phyloP scores from a whole-genome alignment of 2,329 filamentous ascomycete species.

The Colletotrichum sp. region DNA sequence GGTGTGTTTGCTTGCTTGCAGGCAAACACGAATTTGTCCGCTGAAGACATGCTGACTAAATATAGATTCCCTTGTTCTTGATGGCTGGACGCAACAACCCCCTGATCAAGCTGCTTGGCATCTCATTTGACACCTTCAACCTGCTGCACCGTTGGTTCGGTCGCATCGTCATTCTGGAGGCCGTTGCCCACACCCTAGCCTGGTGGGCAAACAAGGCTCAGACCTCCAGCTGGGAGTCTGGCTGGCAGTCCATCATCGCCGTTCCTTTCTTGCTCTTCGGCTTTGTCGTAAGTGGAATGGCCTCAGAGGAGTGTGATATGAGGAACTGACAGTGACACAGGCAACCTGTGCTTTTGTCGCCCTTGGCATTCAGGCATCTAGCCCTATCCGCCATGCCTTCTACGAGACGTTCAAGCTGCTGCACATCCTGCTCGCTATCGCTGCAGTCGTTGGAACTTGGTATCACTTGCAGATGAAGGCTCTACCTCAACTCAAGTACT shows the following conservation, averaged over 20 bases:
- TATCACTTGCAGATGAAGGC: constrained; percentile 64
- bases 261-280: constrained; percentile 62
- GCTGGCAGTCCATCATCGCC: constrained; percentile 37
- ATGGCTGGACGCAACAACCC: constrained; percentile 80
- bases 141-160: constrained; percentile 82
- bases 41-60: constrained; percentile 4
- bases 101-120: constrained; percentile 71
- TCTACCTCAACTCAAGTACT: constrained; percentile 60
- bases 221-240: constrained; percentile 51
- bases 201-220: constrained; percentile 53
- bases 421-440: constrained; percentile 68
- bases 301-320: neutral
- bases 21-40: neutral
- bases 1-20: neutral
- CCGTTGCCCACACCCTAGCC: constrained; percentile 67
- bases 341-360: constrained; percentile 63
- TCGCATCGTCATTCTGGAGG: constrained; percentile 74
- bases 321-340: constrained; percentile 35
- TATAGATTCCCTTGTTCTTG: constrained; percentile 68
- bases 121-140: constrained; percentile 85
- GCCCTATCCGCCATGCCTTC: constrained; percentile 75
- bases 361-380: constrained; percentile 71
- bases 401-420: constrained; percentile 79
- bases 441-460: constrained; percentile 68
- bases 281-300: constrained; percentile 58